These are phyloP conservation scores for Penicillium atrosanguineum DNA, from an alignment of 495 filamentous ascomycete genomes.

Conservation along the genomic window DNA sequence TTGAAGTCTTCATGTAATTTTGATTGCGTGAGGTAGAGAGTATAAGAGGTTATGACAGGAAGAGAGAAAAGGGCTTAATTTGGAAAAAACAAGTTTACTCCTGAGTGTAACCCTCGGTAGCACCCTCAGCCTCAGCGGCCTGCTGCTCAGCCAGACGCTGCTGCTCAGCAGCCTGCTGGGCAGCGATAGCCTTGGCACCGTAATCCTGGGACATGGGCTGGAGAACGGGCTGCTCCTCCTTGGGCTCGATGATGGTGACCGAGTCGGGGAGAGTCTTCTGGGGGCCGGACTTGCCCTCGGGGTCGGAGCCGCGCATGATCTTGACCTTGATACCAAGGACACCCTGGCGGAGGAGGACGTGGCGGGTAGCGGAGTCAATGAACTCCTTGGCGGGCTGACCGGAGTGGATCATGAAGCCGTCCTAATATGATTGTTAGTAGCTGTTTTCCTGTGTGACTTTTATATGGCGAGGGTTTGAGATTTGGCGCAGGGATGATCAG, in stretches of 20 bases:
- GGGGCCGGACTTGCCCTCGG: constrained; percentile 97
- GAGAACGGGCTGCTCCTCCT: constrained; percentile 92
- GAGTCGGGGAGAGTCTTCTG: constrained; percentile 96
- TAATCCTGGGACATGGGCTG: constrained; percentile 97
- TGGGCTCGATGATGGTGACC: constrained; percentile 99
- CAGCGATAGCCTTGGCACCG: constrained; percentile 90
- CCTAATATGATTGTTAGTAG: constrained; percentile 44
- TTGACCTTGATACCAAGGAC: constrained; percentile 99
- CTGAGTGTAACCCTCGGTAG: constrained; percentile 43
- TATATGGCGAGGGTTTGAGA: not conserved
- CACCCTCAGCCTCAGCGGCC: constrained; percentile 48
- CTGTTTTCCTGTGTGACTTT: not conserved
- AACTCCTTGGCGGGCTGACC: constrained; percentile 99
- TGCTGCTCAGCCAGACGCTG: constrained; percentile 62
- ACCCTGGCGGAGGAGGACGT: constrained; percentile 99
- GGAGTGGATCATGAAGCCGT: constrained; percentile 99
- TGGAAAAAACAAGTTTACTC: constrained; percentile 40
- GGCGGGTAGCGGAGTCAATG: constrained; percentile 95
- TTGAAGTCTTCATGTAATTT: constrained; percentile 45
- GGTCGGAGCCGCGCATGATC: constrained; percentile 99
- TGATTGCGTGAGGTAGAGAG: constrained; percentile 43
- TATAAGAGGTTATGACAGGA: constrained; percentile 39
- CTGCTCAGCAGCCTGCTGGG: constrained; percentile 79
- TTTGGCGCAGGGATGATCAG: not conserved
- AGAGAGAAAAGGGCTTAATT: constrained; percentile 33